These are phyloP conservation scores for Hymenoscyphus infarciens DNA, from an alignment of 2,329 filamentous ascomycete species.

Conservation along the genomic window DNA sequence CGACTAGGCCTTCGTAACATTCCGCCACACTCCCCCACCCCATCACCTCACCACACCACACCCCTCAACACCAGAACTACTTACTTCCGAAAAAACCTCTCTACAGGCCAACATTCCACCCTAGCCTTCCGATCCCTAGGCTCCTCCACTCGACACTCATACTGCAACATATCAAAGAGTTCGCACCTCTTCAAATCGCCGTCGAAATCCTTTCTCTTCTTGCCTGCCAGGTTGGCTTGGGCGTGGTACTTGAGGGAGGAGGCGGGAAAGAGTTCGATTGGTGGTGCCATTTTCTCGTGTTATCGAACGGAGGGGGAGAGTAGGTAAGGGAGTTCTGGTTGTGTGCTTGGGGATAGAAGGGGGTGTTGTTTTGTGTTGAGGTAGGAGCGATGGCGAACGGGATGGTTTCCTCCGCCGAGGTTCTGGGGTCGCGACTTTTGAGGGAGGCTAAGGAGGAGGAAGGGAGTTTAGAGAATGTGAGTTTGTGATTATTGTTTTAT, in stretches of 20 bases:
- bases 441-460: conserved; percentile 51
- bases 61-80: too few species aligned
- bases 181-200: conserved; percentile 54
- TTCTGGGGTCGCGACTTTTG: conserved; percentile 47
- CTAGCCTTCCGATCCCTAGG: conserved; percentile 45
- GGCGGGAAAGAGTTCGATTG: conserved; percentile 52
- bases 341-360: background rate
- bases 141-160: conserved; percentile 53
- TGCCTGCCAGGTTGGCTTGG: conserved; percentile 43
- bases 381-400: conserved; percentile 12
- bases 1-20: too few species aligned
- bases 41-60: too few species aligned
- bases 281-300: conserved; percentile 59
- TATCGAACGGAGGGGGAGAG: background rate
- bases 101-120: conserved; percentile 54
- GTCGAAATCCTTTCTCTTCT: conserved; percentile 48
- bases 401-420: conserved; percentile 22
- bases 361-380: background rate
- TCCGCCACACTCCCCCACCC: too few species aligned
- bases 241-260: conserved; percentile 49
- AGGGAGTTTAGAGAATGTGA: conserved; percentile 56
- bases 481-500: conserved; percentile 19
- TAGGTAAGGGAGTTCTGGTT: background rate
- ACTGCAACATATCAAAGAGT: conserved; percentile 57
- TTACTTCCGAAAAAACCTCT: conserved; percentile 58